Evolutionary conservation across 176 grass and related monocot genomes (phyloP), one percentile per base, ranked within the genome.

Genomic region (Oryza australiensis): DNA sequence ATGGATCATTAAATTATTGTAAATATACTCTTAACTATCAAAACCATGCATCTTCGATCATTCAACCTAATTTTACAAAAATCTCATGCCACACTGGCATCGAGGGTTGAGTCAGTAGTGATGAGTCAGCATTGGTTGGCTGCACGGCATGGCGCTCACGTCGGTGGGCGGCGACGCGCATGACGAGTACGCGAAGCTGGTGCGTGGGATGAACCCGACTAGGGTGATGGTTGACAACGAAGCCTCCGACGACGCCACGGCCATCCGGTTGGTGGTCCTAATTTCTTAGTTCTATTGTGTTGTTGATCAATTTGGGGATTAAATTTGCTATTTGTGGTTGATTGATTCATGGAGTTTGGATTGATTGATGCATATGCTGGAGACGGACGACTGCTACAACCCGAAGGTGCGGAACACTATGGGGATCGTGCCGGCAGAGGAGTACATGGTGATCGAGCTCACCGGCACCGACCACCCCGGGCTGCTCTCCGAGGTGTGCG

Each of bases 181-280:
- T 6, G 91, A 94, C 82, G 91, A 92, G 86, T 94, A 94, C 46
- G 84, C 91, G 24, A 94, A 94, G 82, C 88, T 97, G 60, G 86
- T 97, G 46, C 72, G 94, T 70, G 67, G 91, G 82, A 97, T 97
- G 94, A 97, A 97, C 76, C 94, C 91, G 41, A 91, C 94, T 5
- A 53, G 94, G 86, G 87, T 97, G 37, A 92, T 94, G 76, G 88
- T 97, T 70, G 94, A 97, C 68, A 97, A 94, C 80, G 89, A 90
- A 2, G 62, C 94, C 80, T 87, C 85, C 30, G 87, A 77, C 32
- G 85, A 88, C 23, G 89, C 92, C 6, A 97, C 94, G 42, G 89
- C 94, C 35, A 90, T 97, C 68, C 40, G 87, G 77, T 89, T 94
- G 42, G 89, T 60, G 7, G 1, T 18, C 12, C 2, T 5, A 18